phyloP scores from a whole-genome alignment of 2,329 filamentous ascomycete genomes.

The Aurifilum marmelostoma region DNA sequence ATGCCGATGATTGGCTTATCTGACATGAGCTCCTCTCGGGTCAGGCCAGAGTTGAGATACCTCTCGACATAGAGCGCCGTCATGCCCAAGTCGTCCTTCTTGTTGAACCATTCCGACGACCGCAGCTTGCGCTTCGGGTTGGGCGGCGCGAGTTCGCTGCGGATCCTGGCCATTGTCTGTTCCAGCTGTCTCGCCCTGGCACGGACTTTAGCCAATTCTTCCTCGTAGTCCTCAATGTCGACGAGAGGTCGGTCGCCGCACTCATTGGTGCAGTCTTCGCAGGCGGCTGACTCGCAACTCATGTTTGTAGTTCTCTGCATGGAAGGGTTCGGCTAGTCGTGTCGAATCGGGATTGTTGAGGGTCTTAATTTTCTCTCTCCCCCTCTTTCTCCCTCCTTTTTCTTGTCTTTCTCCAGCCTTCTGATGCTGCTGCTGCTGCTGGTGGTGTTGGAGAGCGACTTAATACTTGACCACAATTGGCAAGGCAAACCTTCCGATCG shows the following conservation, averaged over 20 bases:
- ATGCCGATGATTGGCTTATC: constrained; percentile 56
- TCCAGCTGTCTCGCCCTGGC: constrained; percentile 33
- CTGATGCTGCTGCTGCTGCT: background rate
- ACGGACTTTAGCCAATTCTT: constrained; percentile 32
- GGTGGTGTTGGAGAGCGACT: background rate
- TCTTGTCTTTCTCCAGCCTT: background rate
- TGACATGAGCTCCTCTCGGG: constrained; percentile 51
- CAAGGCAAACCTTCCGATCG: background rate
- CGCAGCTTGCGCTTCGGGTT: constrained; percentile 35
- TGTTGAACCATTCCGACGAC: constrained; percentile 50
- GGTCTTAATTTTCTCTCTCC: too few species aligned
- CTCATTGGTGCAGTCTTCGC: constrained; percentile 25
- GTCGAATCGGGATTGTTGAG: background rate
- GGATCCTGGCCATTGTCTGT: constrained; percentile 29
- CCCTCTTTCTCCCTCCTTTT: background rate
- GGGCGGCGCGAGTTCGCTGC: background rate
- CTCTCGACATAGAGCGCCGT: constrained; percentile 51
- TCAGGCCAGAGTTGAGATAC: constrained; percentile 54
- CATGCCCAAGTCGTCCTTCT: constrained; percentile 38
- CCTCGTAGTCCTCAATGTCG: constrained; percentile 37
- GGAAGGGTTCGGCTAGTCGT: background rate
- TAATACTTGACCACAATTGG: background rate
- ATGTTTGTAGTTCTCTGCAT: constrained; percentile 13
- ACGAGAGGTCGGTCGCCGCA: constrained; percentile 9
- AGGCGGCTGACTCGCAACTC: constrained; percentile 21